Base-by-base conservation (phyloP, 2,329 filamentous ascomycete species). In the Aspergillus jensenii region DNA sequence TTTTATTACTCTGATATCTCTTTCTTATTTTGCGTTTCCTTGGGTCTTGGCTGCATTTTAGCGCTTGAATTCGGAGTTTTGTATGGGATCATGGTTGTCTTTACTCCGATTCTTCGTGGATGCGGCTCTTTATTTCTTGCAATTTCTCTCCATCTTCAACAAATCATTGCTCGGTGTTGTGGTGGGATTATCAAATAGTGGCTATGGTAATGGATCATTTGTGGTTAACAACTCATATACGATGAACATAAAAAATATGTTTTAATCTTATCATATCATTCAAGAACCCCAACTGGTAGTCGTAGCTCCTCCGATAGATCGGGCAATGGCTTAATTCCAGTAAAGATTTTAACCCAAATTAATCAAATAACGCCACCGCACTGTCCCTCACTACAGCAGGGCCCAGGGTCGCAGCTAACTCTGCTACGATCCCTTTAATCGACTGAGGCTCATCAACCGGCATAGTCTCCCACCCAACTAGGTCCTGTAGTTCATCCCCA, bases 391-490 rank as follows among this genome's bases (percentile, higher is more conserved):
- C 71, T 14, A 81, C 65, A n/a, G 72, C 69, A 17, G 75, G 75
- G 1, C 79, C 79, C 47, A 81, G 63, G 8, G 68, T 71, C 3
- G 79, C 78, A 9, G 78, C 78, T 45, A 81, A 65, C 58, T 81
- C 79, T 7, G 74, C 78, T 31, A 78, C 65, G 39, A 80, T 79
- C 1, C 78, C 77, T 61, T 80, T 81, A 52, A 81, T 68, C 1
- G 78, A 76, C 48, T 76, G 72, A 3, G 78, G 73, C 37, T 77
- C 71, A 27, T 70, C 69, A 25, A 80, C 71, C 27, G 74, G 67
- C 66, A 75, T 76, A 15, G 62, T 62, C 55, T 80, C 78, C 79
- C 79, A 81, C n/a, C 72, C 72, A 35, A 77, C 74, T 9, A 81
- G 69, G 55, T 81, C 78, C 75, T 79, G 55, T 40, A 6, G 35